Percentiles rank a stretch among this genome's conserved stretches.
These are phyloP conservation scores for Vigna radiata DNA, from an alignment of 306 rosid species.

Conservation along the genomic window DNA sequence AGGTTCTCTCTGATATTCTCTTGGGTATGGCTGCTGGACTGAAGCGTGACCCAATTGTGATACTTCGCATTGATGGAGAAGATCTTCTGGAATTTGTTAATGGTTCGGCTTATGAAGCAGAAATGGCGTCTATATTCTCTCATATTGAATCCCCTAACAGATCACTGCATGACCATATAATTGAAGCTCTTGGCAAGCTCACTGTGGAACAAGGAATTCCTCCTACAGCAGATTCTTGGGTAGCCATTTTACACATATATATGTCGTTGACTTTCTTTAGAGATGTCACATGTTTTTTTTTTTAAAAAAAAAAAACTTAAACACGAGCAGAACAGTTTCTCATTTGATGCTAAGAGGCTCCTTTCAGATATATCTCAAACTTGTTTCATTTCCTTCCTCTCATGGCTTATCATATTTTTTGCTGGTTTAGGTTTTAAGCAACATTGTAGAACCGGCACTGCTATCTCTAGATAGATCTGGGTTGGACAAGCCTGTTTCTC, in stretches of 20 bases:
- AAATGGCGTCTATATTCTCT: conserved; percentile 62
- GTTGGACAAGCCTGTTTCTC: conserved; percentile 62
- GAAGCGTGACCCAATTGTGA: conserved; percentile 90
- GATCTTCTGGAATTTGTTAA: conserved; percentile 81
- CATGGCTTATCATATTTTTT: neutral
- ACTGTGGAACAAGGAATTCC: conserved; percentile 96
- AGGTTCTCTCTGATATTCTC: conserved; percentile 87
- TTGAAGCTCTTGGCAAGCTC: conserved; percentile 72
- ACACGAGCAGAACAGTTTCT: neutral
- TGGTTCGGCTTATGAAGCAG: conserved; percentile 69
- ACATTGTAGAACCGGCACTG: conserved; percentile 72
- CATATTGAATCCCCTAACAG: conserved; percentile 52
- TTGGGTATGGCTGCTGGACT: conserved; percentile 98
- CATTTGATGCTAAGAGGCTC: neutral
- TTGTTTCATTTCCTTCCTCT: neutral
- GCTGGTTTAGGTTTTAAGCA: conserved; percentile 60
- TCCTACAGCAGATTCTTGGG: conserved; percentile 94
- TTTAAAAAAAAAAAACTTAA: neutral
- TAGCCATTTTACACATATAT: conserved; percentile 41
- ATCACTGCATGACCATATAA: conserved; percentile 60
- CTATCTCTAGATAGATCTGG: conserved; percentile 49
- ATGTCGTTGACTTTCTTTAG: conserved; percentile 17
- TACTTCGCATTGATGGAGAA: conserved; percentile 96
- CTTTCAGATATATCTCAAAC: neutral
- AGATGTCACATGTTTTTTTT: neutral